Conservation (phyloP, 305 asterid genomes). For the Stenogyne calaminthoides region DNA sequence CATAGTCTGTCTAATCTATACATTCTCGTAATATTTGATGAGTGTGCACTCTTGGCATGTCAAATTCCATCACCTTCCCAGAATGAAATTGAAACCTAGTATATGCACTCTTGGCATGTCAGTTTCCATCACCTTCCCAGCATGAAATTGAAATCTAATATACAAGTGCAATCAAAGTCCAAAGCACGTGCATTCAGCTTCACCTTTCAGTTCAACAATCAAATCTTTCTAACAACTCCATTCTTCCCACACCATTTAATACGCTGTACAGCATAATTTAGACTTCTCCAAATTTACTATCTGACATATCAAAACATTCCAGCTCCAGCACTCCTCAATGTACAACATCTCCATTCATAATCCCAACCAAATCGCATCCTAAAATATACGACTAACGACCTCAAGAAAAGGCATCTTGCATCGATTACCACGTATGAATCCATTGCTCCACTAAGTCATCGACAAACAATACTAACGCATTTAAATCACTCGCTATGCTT, state of each 20-base stretch:
- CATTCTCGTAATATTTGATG: not conserved
- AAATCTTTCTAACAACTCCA: not conserved
- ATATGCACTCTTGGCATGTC: not conserved
- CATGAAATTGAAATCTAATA: not conserved
- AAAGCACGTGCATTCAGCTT: slow-evolving; percentile 6
- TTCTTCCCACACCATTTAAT: not conserved
- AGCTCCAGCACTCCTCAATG: slow-evolving; percentile 13
- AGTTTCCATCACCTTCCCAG: not conserved
- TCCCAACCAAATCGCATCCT: not conserved
- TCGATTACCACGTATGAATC: not conserved
- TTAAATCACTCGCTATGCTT: not conserved
- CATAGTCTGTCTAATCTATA: not conserved
- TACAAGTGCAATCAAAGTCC: not conserved
- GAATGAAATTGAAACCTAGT: no score
- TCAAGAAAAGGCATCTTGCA: slow-evolving; percentile 4
- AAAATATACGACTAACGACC: not conserved
- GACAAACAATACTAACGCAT: not conserved
- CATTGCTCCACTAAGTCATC: slow-evolving; percentile 22
- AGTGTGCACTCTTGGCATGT: not conserved
- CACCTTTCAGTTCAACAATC: slow-evolving; percentile 23
- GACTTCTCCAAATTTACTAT: slow-evolving; percentile 3
- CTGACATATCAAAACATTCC: not conserved
- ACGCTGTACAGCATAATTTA: not conserved
- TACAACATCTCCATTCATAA: not conserved
- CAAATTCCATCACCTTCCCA: no score